These are phyloP conservation scores for Diaporthe sp. DNA, from an alignment of 2,329 filamentous ascomycete species.

Conservation along the genomic window DNA sequence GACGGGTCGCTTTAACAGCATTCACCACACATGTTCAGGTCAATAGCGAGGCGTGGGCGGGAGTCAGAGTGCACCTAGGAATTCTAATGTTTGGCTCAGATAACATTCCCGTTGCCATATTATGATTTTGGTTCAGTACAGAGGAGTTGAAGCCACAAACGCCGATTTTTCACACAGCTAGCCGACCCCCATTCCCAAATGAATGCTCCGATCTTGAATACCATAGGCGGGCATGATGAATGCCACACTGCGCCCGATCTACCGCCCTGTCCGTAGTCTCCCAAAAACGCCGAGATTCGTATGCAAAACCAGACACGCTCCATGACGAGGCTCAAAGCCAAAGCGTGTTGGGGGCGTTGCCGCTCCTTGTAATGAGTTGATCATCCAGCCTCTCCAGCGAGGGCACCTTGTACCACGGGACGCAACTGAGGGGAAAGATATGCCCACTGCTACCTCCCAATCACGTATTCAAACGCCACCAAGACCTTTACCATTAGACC, in stretches of 20 bases:
- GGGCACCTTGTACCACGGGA: not conserved
- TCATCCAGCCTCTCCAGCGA: conserved; percentile 27
- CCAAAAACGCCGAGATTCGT: conserved; percentile 33
- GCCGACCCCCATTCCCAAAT: not conserved
- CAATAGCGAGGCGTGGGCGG: not conserved
- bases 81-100: not conserved
- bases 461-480: not conserved
- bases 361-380: conserved; percentile 35
- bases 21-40: not conserved
- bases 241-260: conserved; percentile 23
- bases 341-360: conserved; percentile 29
- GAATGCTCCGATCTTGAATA: conserved; percentile 29
- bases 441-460: not conserved
- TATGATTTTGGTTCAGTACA: conserved; percentile 17
- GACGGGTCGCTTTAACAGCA: not conserved
- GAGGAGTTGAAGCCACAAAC: conserved; percentile 41
- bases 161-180: conserved; percentile 24
- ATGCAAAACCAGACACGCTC: conserved; percentile 28
- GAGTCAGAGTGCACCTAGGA: not conserved
- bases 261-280: not conserved
- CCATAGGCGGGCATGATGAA: conserved; percentile 34
- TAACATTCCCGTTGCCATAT: not conserved
- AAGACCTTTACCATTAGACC: not conserved
- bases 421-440: too few species aligned
- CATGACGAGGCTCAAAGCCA: conserved; percentile 5